Evolutionary conservation across 2,329 filamentous ascomycete genomes (phyloP).

Genomic region (Phialemoniopsis sp.): DNA sequence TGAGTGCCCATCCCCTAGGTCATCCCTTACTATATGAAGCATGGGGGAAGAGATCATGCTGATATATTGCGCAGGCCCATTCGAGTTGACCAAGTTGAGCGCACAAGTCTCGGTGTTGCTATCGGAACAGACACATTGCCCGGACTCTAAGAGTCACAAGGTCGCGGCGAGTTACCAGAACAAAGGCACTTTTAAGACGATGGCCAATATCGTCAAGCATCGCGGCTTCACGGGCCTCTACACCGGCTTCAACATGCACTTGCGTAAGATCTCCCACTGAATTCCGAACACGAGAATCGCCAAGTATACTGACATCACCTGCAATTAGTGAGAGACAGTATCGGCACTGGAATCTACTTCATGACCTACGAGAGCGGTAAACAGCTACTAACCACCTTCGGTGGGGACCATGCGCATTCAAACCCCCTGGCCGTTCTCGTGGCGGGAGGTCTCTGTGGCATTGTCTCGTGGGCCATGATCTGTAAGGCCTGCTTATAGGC

Average conservation of each 20-base stretch:
- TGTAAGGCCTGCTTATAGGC: conserved; percentile 40
- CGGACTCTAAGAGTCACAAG: conserved; percentile 46
- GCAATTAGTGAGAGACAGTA: conserved; percentile 67
- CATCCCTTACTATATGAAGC: background rate
- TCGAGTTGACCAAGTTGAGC: conserved; percentile 85
- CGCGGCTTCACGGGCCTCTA: conserved; percentile 72
- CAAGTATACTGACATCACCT: background rate
- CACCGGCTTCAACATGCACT: conserved; percentile 74
- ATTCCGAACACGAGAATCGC: too few species aligned
- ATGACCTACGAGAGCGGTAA: conserved; percentile 87
- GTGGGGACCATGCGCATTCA: conserved; percentile 67
- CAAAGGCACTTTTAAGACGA: conserved; percentile 72
- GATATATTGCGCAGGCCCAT: conserved; percentile 52
- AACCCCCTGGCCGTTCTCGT: conserved; percentile 75
- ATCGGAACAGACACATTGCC: conserved; percentile 49
- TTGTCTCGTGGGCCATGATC: conserved; percentile 77
- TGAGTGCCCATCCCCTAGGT: conserved; percentile 23
- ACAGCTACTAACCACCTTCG: conserved; percentile 72
- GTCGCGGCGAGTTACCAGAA: conserved; percentile 70
- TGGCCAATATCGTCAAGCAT: conserved; percentile 72
- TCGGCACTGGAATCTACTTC: conserved; percentile 83
- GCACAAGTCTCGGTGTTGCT: conserved; percentile 80
- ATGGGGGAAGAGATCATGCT: background rate
- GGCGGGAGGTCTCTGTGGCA: conserved; percentile 76
- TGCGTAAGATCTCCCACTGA: conserved; percentile 50